These are phyloP conservation scores for Fusarium clavum DNA, from an alignment of 2,329 filamentous ascomycete genomes.

Conservation along the genomic window DNA sequence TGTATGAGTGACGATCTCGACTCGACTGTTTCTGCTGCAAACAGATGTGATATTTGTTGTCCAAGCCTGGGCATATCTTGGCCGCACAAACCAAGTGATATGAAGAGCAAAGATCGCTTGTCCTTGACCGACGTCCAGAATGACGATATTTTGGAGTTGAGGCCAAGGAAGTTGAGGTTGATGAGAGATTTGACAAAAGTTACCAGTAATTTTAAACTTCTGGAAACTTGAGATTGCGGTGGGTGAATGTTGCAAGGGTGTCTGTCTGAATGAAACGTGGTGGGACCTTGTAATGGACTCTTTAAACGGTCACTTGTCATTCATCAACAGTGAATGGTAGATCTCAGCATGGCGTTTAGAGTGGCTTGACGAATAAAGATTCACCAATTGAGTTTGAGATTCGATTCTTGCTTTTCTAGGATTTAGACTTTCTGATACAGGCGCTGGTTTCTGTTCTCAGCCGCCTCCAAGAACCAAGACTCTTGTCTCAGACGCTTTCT, in stretches of 20 bases:
- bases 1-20: conserved; percentile 2
- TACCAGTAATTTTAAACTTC: conserved; percentile 24
- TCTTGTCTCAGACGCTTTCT: conserved; percentile 13
- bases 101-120: conserved; percentile 2
- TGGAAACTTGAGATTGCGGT: conserved; percentile 25
- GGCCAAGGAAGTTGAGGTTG: conserved; percentile 18
- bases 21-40: conserved; percentile 5
- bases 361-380: conserved; percentile 12
- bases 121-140: background rate
- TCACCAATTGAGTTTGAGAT: conserved; percentile 8
- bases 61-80: background rate
- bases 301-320: conserved; percentile 34
- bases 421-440: background rate
- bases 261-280: conserved; percentile 30
- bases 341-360: conserved; percentile 5
- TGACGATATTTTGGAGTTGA: background rate
- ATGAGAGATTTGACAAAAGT: background rate
- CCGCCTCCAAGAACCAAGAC: background rate
- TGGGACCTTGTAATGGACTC: conserved; percentile 32
- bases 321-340: conserved; percentile 27
- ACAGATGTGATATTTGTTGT: background rate
- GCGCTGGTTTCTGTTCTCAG: background rate
- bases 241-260: conserved; percentile 20
- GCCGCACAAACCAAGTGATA: background rate
- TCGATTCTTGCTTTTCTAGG: background rate